phyloP scores from a whole-genome alignment of 139 green algal species.

The Ostreobium quekettii region DNA sequence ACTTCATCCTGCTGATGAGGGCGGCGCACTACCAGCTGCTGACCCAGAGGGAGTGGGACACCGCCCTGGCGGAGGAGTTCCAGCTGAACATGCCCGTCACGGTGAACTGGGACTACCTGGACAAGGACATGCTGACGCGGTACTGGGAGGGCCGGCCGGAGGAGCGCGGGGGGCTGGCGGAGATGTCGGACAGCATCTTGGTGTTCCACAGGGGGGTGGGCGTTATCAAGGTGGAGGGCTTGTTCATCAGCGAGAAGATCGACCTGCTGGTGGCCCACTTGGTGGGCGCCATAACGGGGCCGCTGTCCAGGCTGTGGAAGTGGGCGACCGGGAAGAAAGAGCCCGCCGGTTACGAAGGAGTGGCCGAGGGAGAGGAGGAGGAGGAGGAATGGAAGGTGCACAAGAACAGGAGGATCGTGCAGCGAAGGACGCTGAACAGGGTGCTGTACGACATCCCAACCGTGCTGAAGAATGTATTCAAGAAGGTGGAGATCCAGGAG shows the following conservation, averaged over 20 bases:
- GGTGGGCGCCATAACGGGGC: conserved; percentile 24
- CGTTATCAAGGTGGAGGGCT: conserved; percentile 30
- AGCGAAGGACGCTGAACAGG: conserved; percentile 33
- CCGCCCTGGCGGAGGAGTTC: conserved; percentile 58
- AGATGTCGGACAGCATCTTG: conserved; percentile 48
- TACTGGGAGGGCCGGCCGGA: conserved; percentile 35
- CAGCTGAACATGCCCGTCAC: conserved; percentile 55
- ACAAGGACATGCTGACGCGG: conserved; percentile 35
- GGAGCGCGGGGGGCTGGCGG: conserved; percentile 12
- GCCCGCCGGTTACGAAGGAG: not conserved
- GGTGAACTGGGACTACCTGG: conserved; percentile 55
- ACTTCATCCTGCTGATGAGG: conserved; percentile 53
- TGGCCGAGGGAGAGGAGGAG: not conserved
- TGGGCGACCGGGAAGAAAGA: not conserved
- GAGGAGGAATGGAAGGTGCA: not conserved
- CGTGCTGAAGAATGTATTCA: conserved; percentile 42
- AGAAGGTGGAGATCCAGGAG: conserved; percentile 49
- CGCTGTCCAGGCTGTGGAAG: conserved; percentile 21
- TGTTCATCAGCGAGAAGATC: conserved; percentile 66
- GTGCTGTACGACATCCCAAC: conserved; percentile 39
- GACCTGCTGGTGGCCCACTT: conserved; percentile 57
- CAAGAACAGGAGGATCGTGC: conserved; percentile 22
- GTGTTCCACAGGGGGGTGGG: conserved; percentile 56
- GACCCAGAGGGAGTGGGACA: conserved; percentile 44
- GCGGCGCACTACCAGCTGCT: conserved; percentile 53